Percentiles rank a stretch among this genome's conserved stretches.
Conservation (phyloP, 106 monocot genomes). For the Allium fistulosum region DNA sequence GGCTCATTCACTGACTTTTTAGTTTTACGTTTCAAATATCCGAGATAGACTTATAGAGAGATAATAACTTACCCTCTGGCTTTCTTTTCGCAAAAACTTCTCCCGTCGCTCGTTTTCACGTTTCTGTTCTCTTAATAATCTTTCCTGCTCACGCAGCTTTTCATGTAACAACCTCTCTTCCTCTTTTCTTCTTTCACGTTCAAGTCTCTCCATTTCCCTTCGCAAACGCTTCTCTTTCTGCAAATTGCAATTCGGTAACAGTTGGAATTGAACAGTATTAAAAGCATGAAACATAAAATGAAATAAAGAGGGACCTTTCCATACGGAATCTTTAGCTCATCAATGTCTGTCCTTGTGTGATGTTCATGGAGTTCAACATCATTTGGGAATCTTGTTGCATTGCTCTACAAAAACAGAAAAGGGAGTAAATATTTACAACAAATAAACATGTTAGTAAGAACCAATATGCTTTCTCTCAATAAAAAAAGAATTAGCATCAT, state of each 20-base stretch:
- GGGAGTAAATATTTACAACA: neutral
- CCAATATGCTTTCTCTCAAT: constrained; percentile 47
- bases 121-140: constrained; percentile 66
- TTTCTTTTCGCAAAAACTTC: constrained; percentile 81
- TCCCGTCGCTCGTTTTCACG: constrained; percentile 84
- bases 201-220: constrained; percentile 87
- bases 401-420: constrained; percentile 31
- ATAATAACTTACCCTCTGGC: constrained; percentile 38
- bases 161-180: constrained; percentile 90
- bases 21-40: neutral
- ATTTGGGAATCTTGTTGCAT: constrained; percentile 85
- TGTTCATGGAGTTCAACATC: constrained; percentile 98
- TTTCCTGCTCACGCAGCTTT: constrained; percentile 85
- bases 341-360: constrained; percentile 76
- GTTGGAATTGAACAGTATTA: neutral
- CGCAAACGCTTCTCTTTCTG: constrained; percentile 89
- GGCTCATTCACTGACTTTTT: no score
- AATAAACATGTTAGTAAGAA: neutral
- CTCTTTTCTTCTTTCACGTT: constrained; percentile 88
- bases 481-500: constrained; percentile 57
- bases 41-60: neutral
- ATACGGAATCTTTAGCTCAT: constrained; percentile 85
- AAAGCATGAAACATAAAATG: neutral
- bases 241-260: neutral
- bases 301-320: constrained; percentile 63